A percentile compares a stretch with the other conserved stretches of the same genome.
phyloP scores from a whole-genome alignment of 2,329 filamentous ascomycete genomes.

The Dryadomyces sulphureus region DNA sequence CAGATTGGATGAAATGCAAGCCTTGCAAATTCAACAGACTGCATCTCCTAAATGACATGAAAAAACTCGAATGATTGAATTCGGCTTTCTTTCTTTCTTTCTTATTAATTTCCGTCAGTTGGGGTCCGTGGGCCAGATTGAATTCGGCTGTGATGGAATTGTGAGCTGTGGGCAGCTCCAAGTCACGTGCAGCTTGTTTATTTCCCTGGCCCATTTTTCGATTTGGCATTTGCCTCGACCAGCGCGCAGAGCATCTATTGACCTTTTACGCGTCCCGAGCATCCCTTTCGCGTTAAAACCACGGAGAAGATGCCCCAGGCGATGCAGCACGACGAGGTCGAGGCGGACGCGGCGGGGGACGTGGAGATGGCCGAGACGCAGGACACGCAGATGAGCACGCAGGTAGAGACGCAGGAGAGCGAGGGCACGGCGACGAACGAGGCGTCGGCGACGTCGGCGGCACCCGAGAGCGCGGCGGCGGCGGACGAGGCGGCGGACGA shows the following conservation, averaged over 20 bases:
- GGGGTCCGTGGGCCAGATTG: not conserved
- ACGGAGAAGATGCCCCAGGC: no score
- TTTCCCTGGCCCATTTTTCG: not conserved
- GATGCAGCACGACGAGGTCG: not conserved
- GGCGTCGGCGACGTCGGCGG: not conserved
- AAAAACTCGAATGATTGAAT: no score
- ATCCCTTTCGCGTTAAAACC: not conserved
- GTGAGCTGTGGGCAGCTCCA: not conserved
- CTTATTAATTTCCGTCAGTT: not conserved
- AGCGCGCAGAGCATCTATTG: not conserved
- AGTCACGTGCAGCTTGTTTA: not conserved
- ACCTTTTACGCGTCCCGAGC: not conserved
- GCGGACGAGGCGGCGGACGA: not conserved
- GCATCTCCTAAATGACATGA: no score
- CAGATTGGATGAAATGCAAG: no score
- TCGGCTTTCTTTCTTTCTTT: no score
- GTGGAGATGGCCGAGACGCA: slow-evolving; percentile 1
- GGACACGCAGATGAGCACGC: no score
- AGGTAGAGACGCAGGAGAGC: no score
- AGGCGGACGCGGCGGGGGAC: not conserved
- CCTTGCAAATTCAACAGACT: no score
- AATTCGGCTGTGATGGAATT: not conserved
- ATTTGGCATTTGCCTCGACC: not conserved
- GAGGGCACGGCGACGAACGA: not conserved
- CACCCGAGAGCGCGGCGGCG: not conserved